Percentiles rank a stretch among this genome's conserved stretches.
phyloP scores from a whole-genome alignment of 1,284 basidiomycete genomes.

The Cryptococcus wingfieldii region DNA sequence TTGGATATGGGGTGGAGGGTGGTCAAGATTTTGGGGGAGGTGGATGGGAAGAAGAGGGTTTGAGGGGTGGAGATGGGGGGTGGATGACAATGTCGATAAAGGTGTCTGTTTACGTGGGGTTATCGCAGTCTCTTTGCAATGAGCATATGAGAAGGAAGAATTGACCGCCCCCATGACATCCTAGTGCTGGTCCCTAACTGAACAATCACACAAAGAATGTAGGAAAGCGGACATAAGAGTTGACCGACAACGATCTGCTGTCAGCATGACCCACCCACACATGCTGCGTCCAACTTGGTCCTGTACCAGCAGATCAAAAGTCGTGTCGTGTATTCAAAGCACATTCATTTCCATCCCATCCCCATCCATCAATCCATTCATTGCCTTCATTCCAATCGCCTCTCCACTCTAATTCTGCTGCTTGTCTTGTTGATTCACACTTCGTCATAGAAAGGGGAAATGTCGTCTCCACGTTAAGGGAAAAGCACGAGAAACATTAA shows the following conservation, averaged over 20 bases:
- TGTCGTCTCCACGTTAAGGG: neutral
- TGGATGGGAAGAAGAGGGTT: conserved; percentile 19
- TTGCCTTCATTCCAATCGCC: neutral
- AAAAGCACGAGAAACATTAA: neutral
- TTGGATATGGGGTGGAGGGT: conserved; percentile 59
- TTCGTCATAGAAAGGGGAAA: neutral
- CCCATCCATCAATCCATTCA: neutral
- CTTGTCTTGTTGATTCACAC: neutral
- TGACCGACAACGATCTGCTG: no score
- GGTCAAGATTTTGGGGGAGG: conserved; percentile 16
- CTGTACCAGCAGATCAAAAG: no score
- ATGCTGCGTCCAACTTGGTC: no score
- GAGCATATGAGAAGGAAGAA: no score
- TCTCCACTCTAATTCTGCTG: neutral
- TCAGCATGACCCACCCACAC: no score
- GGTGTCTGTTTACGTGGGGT: neutral
- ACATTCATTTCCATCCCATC: neutral
- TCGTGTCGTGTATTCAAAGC: neutral
- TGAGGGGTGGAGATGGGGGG: neutral
- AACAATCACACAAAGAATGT: no score
- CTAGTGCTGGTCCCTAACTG: no score
- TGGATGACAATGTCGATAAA: no score
- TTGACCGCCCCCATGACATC: no score
- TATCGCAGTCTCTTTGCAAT: no score
- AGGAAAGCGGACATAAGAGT: no score